Evolutionary conservation across 169 alveolate species (phyloP).

Genomic region (Plasmodium coatneyi): DNA sequence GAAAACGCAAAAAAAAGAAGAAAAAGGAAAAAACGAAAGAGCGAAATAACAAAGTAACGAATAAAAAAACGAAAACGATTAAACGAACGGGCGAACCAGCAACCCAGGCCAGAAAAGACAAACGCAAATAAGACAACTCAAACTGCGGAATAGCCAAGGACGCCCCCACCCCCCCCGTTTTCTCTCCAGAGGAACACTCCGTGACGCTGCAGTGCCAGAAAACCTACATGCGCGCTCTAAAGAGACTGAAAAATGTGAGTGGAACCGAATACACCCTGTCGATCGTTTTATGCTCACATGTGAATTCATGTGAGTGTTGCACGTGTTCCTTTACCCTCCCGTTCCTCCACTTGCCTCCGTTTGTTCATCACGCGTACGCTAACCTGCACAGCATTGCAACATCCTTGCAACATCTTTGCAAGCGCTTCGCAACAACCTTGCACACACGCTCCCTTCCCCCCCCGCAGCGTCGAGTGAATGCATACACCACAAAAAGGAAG

Average conservation of each 20-base stretch:
- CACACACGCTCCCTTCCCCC: background rate
- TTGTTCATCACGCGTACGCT: background rate
- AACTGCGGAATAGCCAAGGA: background rate
- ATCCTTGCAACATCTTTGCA: background rate
- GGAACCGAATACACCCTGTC: background rate
- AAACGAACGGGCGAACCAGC: background rate
- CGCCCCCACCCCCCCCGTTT: background rate
- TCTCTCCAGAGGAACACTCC: background rate
- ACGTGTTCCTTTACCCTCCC: background rate
- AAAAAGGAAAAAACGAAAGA: background rate
- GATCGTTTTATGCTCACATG: background rate
- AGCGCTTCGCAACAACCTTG: background rate
- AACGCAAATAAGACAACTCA: background rate
- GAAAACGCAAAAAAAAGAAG: background rate
- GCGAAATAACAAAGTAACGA: background rate
- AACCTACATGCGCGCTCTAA: background rate
- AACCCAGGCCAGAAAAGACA: background rate
- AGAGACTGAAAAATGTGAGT: background rate
- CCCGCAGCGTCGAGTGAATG: background rate
- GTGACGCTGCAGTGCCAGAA: background rate
- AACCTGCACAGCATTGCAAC: background rate
- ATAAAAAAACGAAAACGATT: background rate
- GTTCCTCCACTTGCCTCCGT: background rate
- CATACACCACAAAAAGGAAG: background rate
- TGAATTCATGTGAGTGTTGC: background rate